Evolutionary conservation across 768 basidiomycete species (phyloP), one percentile per base, ranked within the genome.

Genomic region (Tylopilus balloui): DNA sequence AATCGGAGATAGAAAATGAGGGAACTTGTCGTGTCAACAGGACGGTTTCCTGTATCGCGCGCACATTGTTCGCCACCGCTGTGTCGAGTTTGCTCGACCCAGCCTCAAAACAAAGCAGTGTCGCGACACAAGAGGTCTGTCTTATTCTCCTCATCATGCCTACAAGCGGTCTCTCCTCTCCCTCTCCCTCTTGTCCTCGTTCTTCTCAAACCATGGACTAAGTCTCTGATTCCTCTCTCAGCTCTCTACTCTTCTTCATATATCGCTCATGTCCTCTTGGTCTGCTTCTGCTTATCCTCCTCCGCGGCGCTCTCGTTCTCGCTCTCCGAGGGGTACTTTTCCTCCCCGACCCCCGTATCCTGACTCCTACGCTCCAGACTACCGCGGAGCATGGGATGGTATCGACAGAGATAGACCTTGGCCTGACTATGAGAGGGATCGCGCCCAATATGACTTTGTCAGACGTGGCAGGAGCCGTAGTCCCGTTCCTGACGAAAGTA

Each of bases 81-180:
- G 65, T 67, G 69, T 70, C 65, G 64, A 57, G 53, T 52, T n/a
- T 57, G 27, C 48, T 59, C 50, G 61, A 54, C 54, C 35, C 52
- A 45, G 62, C 54, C 74, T 60, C 59, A 69, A 68, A 68, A 61
- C 58, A 63, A 53, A 57, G 52, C 64, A 64, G 73, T 74, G 69
- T 72, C 71, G 74, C 72, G 73, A 69, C 70, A 74, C 77, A 82
- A 85, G 86, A 91, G 88, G 88, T 91, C 88, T 87, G 88, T 91
- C 79, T 83, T 83, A 62, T 65, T 67, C 65, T 83, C 59, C 64
- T 60, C 82, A 79, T 83, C 80, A 88, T 89, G 87, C 86, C 82
- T 85, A 54, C 58, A 48, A 60, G 60, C 83, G 80, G 84, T 80
- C 79, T 80, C 74, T 74, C 76, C 78, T 75, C 73, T 76, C 68